Evolutionary conservation across 225 moss, liverwort and hornwort genomes (phyloP).

Genomic region (Ulota crispa): DNA sequence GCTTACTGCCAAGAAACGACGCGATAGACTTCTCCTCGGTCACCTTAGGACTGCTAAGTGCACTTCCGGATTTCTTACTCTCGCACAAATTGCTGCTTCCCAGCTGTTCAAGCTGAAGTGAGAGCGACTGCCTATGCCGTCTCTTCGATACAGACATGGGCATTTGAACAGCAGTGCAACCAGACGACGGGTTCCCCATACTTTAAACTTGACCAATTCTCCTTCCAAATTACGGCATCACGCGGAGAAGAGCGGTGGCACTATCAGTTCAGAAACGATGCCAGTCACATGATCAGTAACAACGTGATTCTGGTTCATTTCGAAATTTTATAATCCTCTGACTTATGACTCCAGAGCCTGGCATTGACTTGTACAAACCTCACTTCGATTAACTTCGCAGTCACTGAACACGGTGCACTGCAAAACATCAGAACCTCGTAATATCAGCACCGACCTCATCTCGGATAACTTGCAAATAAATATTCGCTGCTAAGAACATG

Average conservation of each 20-base stretch:
- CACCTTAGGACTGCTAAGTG: slow-evolving; percentile 32
- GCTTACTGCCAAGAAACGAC: slow-evolving; percentile 29
- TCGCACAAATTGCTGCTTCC: slow-evolving; percentile 18
- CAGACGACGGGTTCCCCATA: slow-evolving; percentile 47
- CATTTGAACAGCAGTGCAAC: slow-evolving; percentile 36
- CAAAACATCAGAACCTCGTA: background rate
- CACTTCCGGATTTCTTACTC: slow-evolving; percentile 28
- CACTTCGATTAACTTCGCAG: background rate
- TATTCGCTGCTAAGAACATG: background rate
- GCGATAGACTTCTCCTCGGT: slow-evolving; percentile 35
- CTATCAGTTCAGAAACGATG: background rate
- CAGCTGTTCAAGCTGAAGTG: slow-evolving; percentile 53
- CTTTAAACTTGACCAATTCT: background rate
- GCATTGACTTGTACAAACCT: background rate
- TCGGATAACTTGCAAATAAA: background rate
- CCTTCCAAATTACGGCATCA: slow-evolving; percentile 20
- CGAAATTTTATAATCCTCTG: background rate
- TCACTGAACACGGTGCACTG: background rate
- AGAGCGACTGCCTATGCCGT: slow-evolving; percentile 46
- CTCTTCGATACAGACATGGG: slow-evolving; percentile 35
- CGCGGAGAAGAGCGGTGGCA: background rate
- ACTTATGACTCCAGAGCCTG: background rate
- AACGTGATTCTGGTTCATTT: background rate
- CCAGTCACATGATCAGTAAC: background rate
- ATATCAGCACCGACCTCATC: background rate